phyloP scores from a whole-genome alignment of 345 rosid species.

The Aethionema arabicum region DNA sequence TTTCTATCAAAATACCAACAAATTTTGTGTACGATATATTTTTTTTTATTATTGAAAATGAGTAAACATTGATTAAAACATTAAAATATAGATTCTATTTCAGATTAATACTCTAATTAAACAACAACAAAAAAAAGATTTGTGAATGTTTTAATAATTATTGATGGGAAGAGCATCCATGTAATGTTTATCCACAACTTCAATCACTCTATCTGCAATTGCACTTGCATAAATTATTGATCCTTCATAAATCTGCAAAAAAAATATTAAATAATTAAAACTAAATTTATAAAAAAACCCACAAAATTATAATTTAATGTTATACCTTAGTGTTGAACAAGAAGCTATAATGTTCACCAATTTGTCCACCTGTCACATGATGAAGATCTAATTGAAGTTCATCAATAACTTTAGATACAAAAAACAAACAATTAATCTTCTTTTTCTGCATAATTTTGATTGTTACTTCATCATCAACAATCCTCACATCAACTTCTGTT shows the following conservation, averaged over 20 bases:
- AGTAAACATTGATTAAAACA: conserved; percentile 11
- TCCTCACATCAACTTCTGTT: conserved; percentile 82
- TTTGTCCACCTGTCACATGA: conserved; percentile 87
- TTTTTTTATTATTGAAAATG: conserved; percentile 11
- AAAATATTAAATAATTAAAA: neutral
- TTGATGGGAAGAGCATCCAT: conserved; percentile 30
- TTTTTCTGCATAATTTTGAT: conserved; percentile 79
- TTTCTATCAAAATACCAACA: too few relatives aligned
- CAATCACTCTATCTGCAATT: conserved; percentile 46
- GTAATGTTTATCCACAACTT: conserved; percentile 41
- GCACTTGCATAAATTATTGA: conserved; percentile 45
- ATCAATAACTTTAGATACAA: conserved; percentile 70
- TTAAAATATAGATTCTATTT: conserved; percentile 4
- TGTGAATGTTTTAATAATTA: conserved; percentile 8
- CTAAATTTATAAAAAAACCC: too few relatives aligned
- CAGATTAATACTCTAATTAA: neutral
- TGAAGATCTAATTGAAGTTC: conserved; percentile 79
- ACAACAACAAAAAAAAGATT: neutral
- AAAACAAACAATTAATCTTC: conserved; percentile 75
- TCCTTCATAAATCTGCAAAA: conserved; percentile 47
- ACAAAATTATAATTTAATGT: too few relatives aligned
- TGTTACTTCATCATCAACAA: conserved; percentile 80
- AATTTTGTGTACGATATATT: conserved; percentile 1
- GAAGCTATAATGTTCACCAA: conserved; percentile 78
- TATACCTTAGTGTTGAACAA: conserved; percentile 78